Percentiles rank a stretch among this genome's conserved stretches.
Evolutionary conservation across 164 flowering plant genomes (phyloP).

Genomic region (Piper longum): DNA sequence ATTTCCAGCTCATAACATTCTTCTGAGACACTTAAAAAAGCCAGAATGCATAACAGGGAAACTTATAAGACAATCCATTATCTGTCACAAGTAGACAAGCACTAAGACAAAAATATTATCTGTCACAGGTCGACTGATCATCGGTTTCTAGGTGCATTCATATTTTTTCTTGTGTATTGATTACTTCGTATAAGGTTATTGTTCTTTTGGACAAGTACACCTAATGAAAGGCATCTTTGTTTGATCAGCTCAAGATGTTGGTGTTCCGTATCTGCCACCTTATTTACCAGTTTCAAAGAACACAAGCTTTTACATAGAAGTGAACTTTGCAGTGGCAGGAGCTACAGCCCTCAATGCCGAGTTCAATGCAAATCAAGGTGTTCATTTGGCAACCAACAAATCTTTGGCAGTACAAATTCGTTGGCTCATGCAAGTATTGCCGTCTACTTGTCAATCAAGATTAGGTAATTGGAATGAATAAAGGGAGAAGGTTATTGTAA

Average conservation of each 20-base stretch:
- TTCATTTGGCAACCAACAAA: constrained; percentile 2
- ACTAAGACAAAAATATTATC: too few species aligned
- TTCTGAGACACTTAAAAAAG: too few species aligned
- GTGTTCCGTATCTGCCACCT: constrained; percentile 30
- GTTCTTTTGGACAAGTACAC: too few species aligned
- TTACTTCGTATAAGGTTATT: too few species aligned
- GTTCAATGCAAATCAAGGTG: constrained; percentile 12
- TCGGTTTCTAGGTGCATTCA: constrained; percentile 18
- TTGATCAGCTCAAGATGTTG: constrained; percentile 7
- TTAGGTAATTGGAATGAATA: background rate
- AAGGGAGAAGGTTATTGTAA: too few species aligned
- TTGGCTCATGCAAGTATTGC: constrained; percentile 18
- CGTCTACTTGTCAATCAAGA: background rate
- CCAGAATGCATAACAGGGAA: too few species aligned
- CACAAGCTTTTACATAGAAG: constrained; percentile 11
- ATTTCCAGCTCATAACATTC: too few species aligned
- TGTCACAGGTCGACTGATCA: constrained; percentile 22
- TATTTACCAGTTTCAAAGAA: constrained; percentile 11
- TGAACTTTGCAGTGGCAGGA: constrained; percentile 48
- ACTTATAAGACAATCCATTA: too few species aligned
- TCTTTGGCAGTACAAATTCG: constrained; percentile 18
- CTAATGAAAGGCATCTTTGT: too few species aligned
- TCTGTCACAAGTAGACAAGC: too few species aligned
- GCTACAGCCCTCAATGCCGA: constrained; percentile 29
- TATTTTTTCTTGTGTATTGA: too few species aligned